Conservation (phyloP, 768 basidiomycete species). For the Russula lepida region DNA sequence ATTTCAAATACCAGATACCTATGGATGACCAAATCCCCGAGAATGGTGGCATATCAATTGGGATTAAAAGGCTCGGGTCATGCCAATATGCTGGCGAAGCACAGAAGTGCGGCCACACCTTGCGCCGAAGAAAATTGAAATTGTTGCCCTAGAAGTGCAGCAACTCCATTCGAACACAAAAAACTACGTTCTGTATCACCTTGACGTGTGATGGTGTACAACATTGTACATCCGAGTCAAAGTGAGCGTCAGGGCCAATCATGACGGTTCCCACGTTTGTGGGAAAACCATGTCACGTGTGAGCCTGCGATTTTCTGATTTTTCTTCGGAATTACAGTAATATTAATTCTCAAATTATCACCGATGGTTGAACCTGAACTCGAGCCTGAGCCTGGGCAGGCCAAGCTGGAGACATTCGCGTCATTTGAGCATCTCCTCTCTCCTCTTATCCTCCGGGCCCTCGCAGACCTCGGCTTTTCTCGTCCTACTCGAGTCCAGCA, state of each 20-base stretch:
- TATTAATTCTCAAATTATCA: too few relatives aligned
- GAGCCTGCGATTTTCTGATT: not conserved
- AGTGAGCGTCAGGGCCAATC: not conserved
- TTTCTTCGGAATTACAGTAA: not conserved
- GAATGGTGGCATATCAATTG: not conserved
- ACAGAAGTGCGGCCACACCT: not conserved
- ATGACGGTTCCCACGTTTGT: not conserved
- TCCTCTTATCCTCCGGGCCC: conserved; percentile 73
- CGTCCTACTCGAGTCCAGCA: conserved; percentile 88
- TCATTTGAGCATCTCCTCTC: conserved; percentile 75
- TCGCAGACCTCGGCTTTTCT: conserved; percentile 85
- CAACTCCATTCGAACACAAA: not conserved
- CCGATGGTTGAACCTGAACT: not conserved
- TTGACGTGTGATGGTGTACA: too few relatives aligned
- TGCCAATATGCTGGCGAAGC: not conserved
- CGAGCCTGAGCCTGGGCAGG: not conserved
- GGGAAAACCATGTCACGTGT: not conserved
- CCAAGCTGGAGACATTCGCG: conserved; percentile 28
- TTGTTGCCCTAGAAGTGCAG: not conserved
- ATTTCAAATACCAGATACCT: not conserved
- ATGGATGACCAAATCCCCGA: not conserved
- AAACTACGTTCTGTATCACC: not conserved
- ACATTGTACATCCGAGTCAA: too few relatives aligned
- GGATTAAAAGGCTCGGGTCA: not conserved
- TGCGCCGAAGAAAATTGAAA: too few relatives aligned